Conservation (phyloP, 176 grass and related monocot species). For the Bonia amplexicaulis region DNA sequence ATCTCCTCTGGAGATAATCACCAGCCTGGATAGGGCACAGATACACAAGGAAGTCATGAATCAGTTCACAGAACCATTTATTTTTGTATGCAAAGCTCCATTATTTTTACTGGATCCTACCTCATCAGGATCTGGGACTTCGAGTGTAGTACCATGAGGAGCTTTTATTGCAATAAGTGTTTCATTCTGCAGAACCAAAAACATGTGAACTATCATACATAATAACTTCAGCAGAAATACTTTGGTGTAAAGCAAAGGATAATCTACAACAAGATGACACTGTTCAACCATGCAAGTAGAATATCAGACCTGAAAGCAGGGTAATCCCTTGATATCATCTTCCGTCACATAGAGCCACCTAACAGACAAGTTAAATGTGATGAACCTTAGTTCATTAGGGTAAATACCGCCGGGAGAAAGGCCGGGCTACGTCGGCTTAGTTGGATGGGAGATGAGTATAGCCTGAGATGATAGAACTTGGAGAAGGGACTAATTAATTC, state of each 20-base stretch:
- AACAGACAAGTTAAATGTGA: background rate
- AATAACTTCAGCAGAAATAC: background rate
- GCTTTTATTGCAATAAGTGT: constrained; percentile 98
- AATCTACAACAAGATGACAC: constrained; percentile 1
- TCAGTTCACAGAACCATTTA: background rate
- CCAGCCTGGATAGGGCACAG: constrained; percentile 56
- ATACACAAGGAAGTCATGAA: constrained; percentile 10
- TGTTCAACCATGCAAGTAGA: constrained; percentile 22
- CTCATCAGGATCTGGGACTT: constrained; percentile 98
- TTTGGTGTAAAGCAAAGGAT: background rate
- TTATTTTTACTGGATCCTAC: constrained; percentile 35
- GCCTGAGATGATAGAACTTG: too few species aligned
- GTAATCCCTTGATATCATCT: constrained; percentile 95
- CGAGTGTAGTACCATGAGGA: constrained; percentile 93
- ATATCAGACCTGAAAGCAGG: constrained; percentile 79
- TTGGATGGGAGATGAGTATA: too few species aligned
- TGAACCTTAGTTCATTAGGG: too few species aligned
- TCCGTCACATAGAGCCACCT: constrained; percentile 99
- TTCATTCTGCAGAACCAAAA: constrained; percentile 63
- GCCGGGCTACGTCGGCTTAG: too few species aligned
- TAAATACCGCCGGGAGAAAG: too few species aligned
- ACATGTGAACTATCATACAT: background rate
- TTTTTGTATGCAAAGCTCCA: background rate
- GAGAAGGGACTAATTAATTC: too few species aligned
- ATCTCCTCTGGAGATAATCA: constrained; percentile 98